phyloP scores from a whole-genome alignment of 2,329 filamentous ascomycete genomes.

The Neoarthrinium moseri region DNA sequence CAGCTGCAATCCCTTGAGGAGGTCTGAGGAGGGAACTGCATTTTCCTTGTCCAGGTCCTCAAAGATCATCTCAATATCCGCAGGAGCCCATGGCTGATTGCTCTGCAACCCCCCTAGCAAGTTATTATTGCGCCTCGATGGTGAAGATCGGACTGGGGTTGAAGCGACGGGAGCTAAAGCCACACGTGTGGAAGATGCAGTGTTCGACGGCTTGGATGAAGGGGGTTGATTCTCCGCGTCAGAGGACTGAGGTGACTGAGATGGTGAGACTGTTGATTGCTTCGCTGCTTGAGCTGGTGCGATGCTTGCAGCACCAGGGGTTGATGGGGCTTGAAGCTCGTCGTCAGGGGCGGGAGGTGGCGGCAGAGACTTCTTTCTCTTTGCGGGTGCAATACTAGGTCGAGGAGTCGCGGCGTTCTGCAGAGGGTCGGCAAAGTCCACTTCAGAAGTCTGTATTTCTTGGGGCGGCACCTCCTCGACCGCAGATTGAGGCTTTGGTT shows the following conservation, averaged over 20 bases:
- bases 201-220: conserved; percentile 57
- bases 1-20: conserved; percentile 58
- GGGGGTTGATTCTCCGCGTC: conserved; percentile 80
- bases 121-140: conserved; percentile 61
- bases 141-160: conserved; percentile 53
- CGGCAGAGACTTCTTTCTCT: conserved; percentile 21
- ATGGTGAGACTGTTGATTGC: conserved; percentile 58
- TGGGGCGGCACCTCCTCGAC: conserved; percentile 16
- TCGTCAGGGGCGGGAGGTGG: conserved; percentile 25
- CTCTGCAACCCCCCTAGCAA: conserved; percentile 55
- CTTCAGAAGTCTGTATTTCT: conserved; percentile 14
- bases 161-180: conserved; percentile 43
- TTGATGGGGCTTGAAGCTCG: conserved; percentile 33
- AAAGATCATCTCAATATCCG: conserved; percentile 76
- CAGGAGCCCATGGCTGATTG: conserved; percentile 65
- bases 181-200: conserved; percentile 45
- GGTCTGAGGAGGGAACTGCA: conserved; percentile 35
- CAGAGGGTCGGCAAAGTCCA: conserved; percentile 20
- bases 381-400: conserved; percentile 11
- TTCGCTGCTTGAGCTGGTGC: conserved; percentile 48
- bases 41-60: conserved; percentile 53
- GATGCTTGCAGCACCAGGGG: conserved; percentile 35
- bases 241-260: conserved; percentile 71
- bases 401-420: conserved; percentile 20
- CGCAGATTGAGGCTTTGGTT: conserved; percentile 17